Base-by-base conservation (phyloP, 1,284 basidiomycete species). In the Hemileia vastatrix region DNA sequence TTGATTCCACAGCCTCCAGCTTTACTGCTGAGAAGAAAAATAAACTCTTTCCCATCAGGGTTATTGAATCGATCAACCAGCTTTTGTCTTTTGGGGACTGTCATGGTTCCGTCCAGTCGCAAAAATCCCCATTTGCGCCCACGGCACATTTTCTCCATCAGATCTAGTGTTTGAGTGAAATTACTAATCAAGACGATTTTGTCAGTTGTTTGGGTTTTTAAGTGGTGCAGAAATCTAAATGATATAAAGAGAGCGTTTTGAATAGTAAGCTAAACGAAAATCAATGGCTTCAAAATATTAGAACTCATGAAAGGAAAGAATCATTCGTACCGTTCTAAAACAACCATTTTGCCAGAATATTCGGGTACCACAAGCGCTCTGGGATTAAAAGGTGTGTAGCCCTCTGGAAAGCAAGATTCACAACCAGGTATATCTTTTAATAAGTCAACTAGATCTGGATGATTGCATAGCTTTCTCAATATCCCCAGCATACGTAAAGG, bases 181-280 rank as follows among this genome's bases (percentile, higher is more conserved):
- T 99, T 99, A 74, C 89, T 93, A 76, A 99, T 97, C 47, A 99
- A 80, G 5, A 99, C 94, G 66, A 98, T 97, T 81, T 99, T 99
- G 80, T 99, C 94, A 65, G 83, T 87, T 18, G 88, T 92, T 67
- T 87, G 82, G 9, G 84, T 85, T 50, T 80, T 80, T 67, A 94
- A 86, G 57, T 86, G 86, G 70, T 90, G 85, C 51, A 96, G 78
- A 77, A 96, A 94, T 69, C 90, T 92, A 56, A n/a, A n/a, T n/a
- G n/a, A n/a, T n/a, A n/a, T n/a, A n/a, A n/a, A n/a, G n/a, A n/a
- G n/a, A n/a, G n/a, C n/a, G n/a, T n/a, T n/a, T n/a, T 31, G 64
- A 23, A 1, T 27, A 2, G 43, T 9, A 8, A 11, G n/a, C 24
- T 36, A 31, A 33, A 54, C 2, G 21, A 9, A 3, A 13, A 43